Percentiles rank a stretch among this genome's conserved stretches.
phyloP scores from a whole-genome alignment of 352 stramenopile genomes.

The Halophytophthora batemanensis region DNA sequence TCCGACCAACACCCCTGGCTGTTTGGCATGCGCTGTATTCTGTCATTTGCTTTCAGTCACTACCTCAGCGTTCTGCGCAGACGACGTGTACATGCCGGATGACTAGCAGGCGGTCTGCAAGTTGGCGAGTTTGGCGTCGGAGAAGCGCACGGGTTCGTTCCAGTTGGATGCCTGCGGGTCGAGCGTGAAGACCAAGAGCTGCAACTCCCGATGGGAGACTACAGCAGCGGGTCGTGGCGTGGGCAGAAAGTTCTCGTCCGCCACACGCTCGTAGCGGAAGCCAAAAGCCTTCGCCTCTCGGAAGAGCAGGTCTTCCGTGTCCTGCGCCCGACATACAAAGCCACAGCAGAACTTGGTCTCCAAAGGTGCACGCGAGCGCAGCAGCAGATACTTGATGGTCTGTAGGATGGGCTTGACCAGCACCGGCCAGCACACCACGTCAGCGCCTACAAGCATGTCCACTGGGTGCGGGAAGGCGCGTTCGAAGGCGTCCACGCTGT shows the following conservation, averaged over 20 bases:
- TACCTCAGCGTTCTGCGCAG: too few relatives aligned
- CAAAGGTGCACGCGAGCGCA: conserved; percentile 30
- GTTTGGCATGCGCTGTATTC: not conserved
- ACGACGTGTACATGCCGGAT: too few relatives aligned
- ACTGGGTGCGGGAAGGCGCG: conserved; percentile 39
- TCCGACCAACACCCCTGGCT: too few relatives aligned
- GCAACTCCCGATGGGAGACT: conserved; percentile 37
- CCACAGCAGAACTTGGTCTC: conserved; percentile 52
- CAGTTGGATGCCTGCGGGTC: conserved; percentile 32
- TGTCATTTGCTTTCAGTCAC: conserved; percentile 5
- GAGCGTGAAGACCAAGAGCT: conserved; percentile 48
- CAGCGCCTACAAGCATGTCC: conserved; percentile 59
- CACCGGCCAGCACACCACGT: conserved; percentile 72
- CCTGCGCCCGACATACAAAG: conserved; percentile 56
- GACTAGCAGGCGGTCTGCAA: conserved; percentile 52
- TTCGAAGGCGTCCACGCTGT: conserved; percentile 43
- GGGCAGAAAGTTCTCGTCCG: conserved; percentile 35
- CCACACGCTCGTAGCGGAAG: conserved; percentile 36
- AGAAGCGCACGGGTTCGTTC: conserved; percentile 37
- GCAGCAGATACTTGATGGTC: conserved; percentile 64
- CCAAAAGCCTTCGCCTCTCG: conserved; percentile 36
- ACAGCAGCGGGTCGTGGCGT: conserved; percentile 37
- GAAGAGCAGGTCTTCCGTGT: conserved; percentile 55
- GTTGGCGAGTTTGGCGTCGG: conserved; percentile 29
- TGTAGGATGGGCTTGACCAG: conserved; percentile 69